These are phyloP conservation scores for Climacium dendroides DNA, from an alignment of 225 moss, liverwort and hornwort genomes.

Conservation along the genomic window DNA sequence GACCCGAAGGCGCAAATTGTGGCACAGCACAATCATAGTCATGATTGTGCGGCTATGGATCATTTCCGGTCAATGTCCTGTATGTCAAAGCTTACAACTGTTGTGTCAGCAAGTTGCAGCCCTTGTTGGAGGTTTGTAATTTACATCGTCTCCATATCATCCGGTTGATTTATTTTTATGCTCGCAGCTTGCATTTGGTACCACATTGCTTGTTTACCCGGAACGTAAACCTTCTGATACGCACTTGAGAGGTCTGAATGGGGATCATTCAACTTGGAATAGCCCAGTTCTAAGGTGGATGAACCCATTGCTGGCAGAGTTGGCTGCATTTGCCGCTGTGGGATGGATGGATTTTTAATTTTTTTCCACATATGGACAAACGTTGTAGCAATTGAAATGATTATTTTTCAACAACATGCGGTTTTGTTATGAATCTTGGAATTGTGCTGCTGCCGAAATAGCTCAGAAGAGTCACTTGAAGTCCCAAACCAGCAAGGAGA, in stretches of 20 bases:
- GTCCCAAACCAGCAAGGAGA: not conserved
- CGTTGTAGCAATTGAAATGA: no score
- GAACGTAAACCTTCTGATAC: not conserved
- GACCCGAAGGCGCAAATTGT: not conserved
- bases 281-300: not conserved
- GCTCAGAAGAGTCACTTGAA: not conserved
- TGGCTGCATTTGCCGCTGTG: not conserved
- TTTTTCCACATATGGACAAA: not conserved
- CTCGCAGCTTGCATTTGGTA: not conserved
- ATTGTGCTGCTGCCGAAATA: not conserved
- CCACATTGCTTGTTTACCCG: not conserved
- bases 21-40: slow-evolving; percentile 1
- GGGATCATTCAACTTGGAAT: not conserved
- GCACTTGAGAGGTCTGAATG: not conserved
- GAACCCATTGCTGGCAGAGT: not conserved
- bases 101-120: not conserved
- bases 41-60: not conserved
- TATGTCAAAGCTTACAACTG: not conserved
- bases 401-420: not conserved
- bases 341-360: not conserved
- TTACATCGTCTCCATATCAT: not conserved
- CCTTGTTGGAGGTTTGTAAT: not conserved
- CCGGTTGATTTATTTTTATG: not conserved
- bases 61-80: not conserved
- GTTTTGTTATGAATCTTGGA: not conserved